A percentile compares a stretch with the other conserved stretches of the same genome.
Conservation (phyloP, 169 alveolate species). For the Cryptosporidium xiaoi region DNA sequence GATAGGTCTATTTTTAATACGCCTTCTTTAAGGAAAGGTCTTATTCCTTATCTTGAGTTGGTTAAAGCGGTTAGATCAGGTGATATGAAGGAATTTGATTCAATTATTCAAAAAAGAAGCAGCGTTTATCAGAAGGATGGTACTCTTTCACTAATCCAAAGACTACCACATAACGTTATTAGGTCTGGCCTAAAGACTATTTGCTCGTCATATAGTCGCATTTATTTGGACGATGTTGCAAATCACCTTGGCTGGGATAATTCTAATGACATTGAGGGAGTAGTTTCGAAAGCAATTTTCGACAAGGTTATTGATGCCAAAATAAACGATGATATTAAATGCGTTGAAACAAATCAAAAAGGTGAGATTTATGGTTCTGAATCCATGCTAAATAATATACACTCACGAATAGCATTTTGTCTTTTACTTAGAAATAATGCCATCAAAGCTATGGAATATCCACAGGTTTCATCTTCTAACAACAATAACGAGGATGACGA, state of each 20-base stretch:
- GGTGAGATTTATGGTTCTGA: constrained; percentile 87
- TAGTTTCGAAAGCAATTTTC: constrained; percentile 94
- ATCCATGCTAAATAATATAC: constrained; percentile 90
- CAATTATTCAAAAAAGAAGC: constrained; percentile 83
- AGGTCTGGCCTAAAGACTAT: constrained; percentile 94
- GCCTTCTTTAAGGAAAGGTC: constrained; percentile 84
- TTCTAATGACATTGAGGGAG: constrained; percentile 90
- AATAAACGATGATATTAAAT: constrained; percentile 90
- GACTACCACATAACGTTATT: constrained; percentile 94
- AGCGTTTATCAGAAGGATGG: constrained; percentile 87
- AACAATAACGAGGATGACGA: constrained; percentile 19
- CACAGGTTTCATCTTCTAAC: constrained; percentile 1
- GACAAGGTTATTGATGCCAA: constrained; percentile 95
- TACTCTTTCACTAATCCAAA: constrained; percentile 87
- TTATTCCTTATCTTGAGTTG: constrained; percentile 90
- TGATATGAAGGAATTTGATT: constrained; percentile 88
- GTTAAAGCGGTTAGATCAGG: constrained; percentile 94
- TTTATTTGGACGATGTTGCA: constrained; percentile 89
- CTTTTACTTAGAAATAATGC: constrained; percentile 92
- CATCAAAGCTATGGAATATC: constrained; percentile 82
- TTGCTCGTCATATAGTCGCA: constrained; percentile 91
- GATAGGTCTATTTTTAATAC: constrained; percentile 90
- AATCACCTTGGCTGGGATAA: constrained; percentile 90
- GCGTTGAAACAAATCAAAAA: constrained; percentile 81
- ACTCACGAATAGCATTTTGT: constrained; percentile 93